Evolutionary conservation across 306 rosid species (phyloP).

Genomic region (Gynostemma pentaphyllum): DNA sequence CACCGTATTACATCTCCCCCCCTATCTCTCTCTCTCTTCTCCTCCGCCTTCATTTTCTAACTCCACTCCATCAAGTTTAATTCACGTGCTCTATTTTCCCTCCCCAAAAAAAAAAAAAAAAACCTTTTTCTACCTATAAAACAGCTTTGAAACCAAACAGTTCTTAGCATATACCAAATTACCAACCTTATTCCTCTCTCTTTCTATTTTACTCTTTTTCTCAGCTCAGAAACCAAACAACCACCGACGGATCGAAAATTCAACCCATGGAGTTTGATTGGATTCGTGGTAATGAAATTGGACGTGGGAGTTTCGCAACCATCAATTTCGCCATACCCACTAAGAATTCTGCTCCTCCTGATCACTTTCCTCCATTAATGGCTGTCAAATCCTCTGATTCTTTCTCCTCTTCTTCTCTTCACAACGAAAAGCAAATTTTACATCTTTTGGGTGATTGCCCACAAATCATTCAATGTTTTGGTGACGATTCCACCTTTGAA

Average conservation of each 20-base stretch:
- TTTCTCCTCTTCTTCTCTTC: constrained; percentile 18
- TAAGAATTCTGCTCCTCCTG: background rate
- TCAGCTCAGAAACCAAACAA: background rate
- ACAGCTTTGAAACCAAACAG: background rate
- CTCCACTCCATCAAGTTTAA: background rate
- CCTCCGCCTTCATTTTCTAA: background rate
- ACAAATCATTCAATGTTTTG: constrained; percentile 32
- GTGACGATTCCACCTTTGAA: constrained; percentile 32
- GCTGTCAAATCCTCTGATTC: constrained; percentile 46
- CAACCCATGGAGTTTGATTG: constrained; percentile 48
- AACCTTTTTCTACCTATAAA: background rate
- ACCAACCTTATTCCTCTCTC: background rate
- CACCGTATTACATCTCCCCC: background rate
- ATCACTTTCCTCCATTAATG: constrained; percentile 13
- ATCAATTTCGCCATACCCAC: constrained; percentile 31
- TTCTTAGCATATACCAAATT: background rate
- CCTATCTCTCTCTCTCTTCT: background rate
- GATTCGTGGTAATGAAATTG: constrained; percentile 63
- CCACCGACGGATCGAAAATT: background rate
- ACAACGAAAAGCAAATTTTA: constrained; percentile 48
- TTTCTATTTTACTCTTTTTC: background rate
- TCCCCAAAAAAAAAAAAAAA: background rate
- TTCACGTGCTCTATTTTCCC: constrained; percentile 6
- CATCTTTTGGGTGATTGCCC: constrained; percentile 32
- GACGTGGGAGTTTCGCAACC: constrained; percentile 70